Evolutionary conservation across 495 filamentous ascomycete species (phyloP).

Genomic region (Bacidia rubella): DNA sequence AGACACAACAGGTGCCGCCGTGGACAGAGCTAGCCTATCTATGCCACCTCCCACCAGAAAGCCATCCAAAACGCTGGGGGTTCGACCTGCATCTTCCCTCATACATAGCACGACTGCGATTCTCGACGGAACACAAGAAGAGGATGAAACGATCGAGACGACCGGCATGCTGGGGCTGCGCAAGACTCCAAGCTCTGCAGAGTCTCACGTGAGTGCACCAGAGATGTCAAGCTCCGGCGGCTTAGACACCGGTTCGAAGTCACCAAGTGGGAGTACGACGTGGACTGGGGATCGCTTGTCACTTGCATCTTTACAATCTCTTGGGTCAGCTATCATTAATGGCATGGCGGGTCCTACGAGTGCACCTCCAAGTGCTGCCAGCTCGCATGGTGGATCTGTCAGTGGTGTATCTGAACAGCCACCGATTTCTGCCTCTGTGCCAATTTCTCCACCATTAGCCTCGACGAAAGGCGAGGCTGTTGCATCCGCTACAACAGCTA

Average conservation of each 20-base stretch:
- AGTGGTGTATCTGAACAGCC: conserved; percentile 11
- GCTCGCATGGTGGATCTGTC: conserved; percentile 27
- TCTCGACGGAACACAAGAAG: background rate
- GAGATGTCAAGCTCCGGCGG: conserved; percentile 17
- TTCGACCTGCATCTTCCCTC: conserved; percentile 10
- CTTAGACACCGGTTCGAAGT: conserved; percentile 33
- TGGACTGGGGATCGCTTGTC: conserved; percentile 48
- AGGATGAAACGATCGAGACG: background rate
- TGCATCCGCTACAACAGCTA: conserved; percentile 18
- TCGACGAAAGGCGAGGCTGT: conserved; percentile 13
- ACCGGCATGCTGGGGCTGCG: conserved; percentile 10
- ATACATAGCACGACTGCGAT: conserved; percentile 9
- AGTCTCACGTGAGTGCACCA: conserved; percentile 6
- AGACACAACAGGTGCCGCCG: conserved; percentile 33
- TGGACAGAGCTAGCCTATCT: conserved; percentile 43
- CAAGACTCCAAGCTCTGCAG: conserved; percentile 11
- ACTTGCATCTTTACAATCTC: conserved; percentile 50
- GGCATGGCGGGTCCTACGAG: conserved; percentile 15
- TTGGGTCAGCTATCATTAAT: conserved; percentile 34
- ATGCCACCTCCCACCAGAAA: conserved; percentile 40
- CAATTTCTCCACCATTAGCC: conserved; percentile 14
- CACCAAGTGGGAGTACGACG: conserved; percentile 26
- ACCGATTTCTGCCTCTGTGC: conserved; percentile 3
- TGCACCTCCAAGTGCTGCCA: conserved; percentile 24
- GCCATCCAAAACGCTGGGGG: conserved; percentile 8